A percentile compares a stretch with the other conserved stretches of the same genome.
phyloP scores from a whole-genome alignment of 208 protist genomes.

The Leishmania aethiopica region DNA sequence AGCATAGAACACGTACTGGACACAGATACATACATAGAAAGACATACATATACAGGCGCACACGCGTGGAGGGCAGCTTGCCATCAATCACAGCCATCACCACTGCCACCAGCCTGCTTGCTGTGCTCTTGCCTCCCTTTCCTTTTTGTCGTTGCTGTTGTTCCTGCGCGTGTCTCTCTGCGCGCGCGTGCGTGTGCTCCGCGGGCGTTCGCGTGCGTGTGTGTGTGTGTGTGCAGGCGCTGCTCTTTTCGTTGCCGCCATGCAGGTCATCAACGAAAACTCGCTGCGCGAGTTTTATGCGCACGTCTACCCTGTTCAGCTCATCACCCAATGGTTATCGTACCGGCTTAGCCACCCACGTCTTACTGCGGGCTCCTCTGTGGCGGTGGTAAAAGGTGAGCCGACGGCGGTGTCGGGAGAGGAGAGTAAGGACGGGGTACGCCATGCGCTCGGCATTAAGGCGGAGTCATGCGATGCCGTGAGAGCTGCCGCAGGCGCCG shows the following conservation, averaged over 20 bases:
- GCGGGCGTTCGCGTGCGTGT: too few relatives aligned
- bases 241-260: background rate
- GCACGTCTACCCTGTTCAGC: constrained; percentile 85
- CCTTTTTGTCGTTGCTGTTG: background rate
- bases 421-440: background rate
- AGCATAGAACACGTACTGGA: background rate
- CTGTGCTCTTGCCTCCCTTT: background rate
- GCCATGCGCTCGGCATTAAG: background rate
- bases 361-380: background rate
- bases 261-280: constrained; percentile 65
- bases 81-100: background rate
- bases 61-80: background rate
- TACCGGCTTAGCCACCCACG: constrained; percentile 42
- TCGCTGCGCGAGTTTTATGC: constrained; percentile 88
- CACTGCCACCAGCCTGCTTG: background rate
- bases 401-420: background rate
- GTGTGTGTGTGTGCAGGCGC: background rate
- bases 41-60: background rate
- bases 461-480: background rate
- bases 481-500: background rate
- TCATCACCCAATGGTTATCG: constrained; percentile 79
- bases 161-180: background rate
- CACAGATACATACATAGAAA: background rate
- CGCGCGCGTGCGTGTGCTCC: background rate
- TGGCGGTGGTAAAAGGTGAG: background rate